Evolutionary conservation across 148 eudicot genomes (phyloP).

Genomic region (Camellia lanceoleosa): DNA sequence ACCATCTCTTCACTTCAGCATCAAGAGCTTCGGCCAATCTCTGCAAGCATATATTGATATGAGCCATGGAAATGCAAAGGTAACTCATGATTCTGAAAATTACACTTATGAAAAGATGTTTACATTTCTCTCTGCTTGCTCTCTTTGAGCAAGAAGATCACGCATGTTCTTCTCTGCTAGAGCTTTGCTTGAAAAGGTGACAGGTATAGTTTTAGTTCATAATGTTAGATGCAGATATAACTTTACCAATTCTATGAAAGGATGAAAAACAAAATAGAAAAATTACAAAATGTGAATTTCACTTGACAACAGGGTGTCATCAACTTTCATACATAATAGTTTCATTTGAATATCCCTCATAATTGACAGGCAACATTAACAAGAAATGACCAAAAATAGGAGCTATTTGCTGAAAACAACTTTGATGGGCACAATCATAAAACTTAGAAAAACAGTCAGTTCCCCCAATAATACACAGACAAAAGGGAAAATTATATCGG

Average conservation of each 20-base stretch:
- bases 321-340: background rate
- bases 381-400: background rate
- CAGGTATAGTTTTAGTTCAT: slow-evolving; percentile 8
- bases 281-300: background rate
- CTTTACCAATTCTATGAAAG: background rate
- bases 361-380: background rate
- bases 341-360: background rate
- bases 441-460: background rate
- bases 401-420: background rate
- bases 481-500: too few relatives aligned
- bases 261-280: slow-evolving; percentile 8
- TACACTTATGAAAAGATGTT: slow-evolving; percentile 17
- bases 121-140: slow-evolving; percentile 89
- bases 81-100: slow-evolving; percentile 10
- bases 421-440: background rate
- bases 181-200: slow-evolving; percentile 69
- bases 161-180: slow-evolving; percentile 93
- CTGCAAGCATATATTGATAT: slow-evolving; percentile 35
- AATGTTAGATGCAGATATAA: background rate
- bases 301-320: background rate
- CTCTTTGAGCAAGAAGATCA: slow-evolving; percentile 78
- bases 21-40: slow-evolving; percentile 88
- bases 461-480: background rate
- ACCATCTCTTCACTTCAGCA: slow-evolving; percentile 97
- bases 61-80: slow-evolving; percentile 14